Evolutionary conservation across 176 grass and related monocot species (phyloP).

Genomic region (Rhynchospora tenuis): DNA sequence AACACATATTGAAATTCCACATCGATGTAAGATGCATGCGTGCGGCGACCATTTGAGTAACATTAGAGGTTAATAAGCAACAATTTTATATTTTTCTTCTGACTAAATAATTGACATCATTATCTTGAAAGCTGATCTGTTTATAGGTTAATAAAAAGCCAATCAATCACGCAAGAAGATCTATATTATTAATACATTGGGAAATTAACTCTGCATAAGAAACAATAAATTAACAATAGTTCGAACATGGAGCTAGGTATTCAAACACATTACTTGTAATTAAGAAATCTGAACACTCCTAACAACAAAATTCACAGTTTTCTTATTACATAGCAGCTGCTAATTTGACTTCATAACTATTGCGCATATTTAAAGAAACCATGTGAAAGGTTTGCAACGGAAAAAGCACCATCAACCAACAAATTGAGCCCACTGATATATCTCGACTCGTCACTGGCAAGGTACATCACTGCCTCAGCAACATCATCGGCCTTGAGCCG

Average conservation of each 20-base stretch:
- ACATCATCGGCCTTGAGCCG: slow-evolving; percentile 7
- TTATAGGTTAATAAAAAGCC: no score
- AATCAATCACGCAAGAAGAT: no score
- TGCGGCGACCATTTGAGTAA: no score
- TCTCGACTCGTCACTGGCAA: slow-evolving; percentile 13
- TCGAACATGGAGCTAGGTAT: not conserved
- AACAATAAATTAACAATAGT: not conserved
- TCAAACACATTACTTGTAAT: not conserved
- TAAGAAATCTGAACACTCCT: not conserved
- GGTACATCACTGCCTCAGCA: slow-evolving; percentile 1
- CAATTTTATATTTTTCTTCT: no score
- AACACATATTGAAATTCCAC: no score
- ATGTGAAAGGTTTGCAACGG: not conserved
- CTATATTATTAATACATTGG: no score
- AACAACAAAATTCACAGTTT: not conserved
- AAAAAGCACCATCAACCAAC: slow-evolving; percentile 23
- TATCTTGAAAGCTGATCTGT: no score
- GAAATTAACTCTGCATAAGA: not conserved
- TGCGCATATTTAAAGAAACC: slow-evolving; percentile 4
- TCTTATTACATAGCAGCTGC: not conserved
- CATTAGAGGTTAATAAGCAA: no score
- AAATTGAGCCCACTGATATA: slow-evolving; percentile 29
- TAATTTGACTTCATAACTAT: not conserved
- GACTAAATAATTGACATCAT: no score
- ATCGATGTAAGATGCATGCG: no score